These are phyloP conservation scores for Coriaria nepalensis DNA, from an alignment of 306 rosid species.

Conservation along the genomic window DNA sequence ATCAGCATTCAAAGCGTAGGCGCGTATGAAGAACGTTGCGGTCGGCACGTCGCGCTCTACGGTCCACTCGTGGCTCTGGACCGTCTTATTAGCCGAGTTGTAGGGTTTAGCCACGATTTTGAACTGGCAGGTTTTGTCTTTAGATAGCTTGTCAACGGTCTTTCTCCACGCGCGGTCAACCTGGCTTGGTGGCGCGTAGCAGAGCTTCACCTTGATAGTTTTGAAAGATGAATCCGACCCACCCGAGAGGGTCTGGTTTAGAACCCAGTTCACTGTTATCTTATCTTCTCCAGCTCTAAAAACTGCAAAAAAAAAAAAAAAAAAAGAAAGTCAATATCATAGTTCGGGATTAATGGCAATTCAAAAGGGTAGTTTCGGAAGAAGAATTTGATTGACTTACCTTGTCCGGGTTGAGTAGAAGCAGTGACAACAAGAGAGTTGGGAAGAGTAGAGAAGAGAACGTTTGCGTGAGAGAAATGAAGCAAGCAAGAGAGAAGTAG, in stretches of 20 bases:
- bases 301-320: conserved; percentile 31
- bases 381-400: conserved; percentile 16
- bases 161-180: conserved; percentile 79
- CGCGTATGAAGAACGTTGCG: conserved; percentile 72
- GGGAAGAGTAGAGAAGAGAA: conserved; percentile 43
- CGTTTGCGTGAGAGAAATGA: conserved; percentile 29
- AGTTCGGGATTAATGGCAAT: background rate
- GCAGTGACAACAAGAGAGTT: conserved; percentile 48
- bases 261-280: conserved; percentile 49
- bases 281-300: conserved; percentile 47
- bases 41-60: conserved; percentile 42
- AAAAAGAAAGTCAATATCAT: background rate
- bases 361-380: background rate
- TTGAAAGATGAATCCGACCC: conserved; percentile 56
- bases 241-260: conserved; percentile 31
- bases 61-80: conserved; percentile 31
- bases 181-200: conserved; percentile 84
- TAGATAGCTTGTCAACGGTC: conserved; percentile 41
- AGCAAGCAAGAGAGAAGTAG: conserved; percentile 40
- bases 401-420: conserved; percentile 48
- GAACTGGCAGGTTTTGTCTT: conserved; percentile 74
- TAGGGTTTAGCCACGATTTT: conserved; percentile 34
- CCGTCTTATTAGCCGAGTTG: conserved; percentile 34
- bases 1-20: conserved; percentile 44
- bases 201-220: conserved; percentile 46